Evolutionary conservation across 805 yeast species (phyloP).

Genomic region (Candida fluviatilis): DNA sequence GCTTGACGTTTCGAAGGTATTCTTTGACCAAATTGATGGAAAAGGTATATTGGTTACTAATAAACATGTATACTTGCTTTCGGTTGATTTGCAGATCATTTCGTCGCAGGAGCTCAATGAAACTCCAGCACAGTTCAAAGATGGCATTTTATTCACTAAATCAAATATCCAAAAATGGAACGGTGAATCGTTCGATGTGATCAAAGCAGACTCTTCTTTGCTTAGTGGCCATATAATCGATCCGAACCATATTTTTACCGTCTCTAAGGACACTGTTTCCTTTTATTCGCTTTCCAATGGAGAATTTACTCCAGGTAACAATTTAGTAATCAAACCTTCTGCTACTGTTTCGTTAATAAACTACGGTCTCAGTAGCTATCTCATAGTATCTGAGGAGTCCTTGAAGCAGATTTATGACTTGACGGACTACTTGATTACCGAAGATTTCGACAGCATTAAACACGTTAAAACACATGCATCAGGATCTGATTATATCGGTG

Average conservation of each 20-base stretch:
- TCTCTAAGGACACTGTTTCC: background rate
- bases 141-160: slow-evolving; percentile 1
- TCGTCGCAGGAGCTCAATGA: background rate
- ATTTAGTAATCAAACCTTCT: background rate
- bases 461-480: slow-evolving; percentile 5
- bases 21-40: slow-evolving; percentile 1
- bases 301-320: background rate
- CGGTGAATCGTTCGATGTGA: background rate
- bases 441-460: slow-evolving; percentile 14
- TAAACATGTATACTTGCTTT: background rate
- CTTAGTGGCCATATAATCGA: background rate
- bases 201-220: background rate
- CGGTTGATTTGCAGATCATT: background rate
- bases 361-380: slow-evolving; percentile 4
- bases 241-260: background rate
- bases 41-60: background rate
- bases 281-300: background rate
- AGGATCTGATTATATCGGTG: slow-evolving; percentile 4
- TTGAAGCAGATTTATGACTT: slow-evolving; percentile 14
- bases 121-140: background rate
- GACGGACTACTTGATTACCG: slow-evolving; percentile 17
- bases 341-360: background rate
- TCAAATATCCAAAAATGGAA: slow-evolving; percentile 1
- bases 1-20: background rate
- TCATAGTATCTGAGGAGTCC: slow-evolving; percentile 5